A percentile compares a stretch with the other conserved stretches of the same genome.
Evolutionary conservation across 129 eudicot genomes (phyloP).

Genomic region (Gnaphalium uliginosum): DNA sequence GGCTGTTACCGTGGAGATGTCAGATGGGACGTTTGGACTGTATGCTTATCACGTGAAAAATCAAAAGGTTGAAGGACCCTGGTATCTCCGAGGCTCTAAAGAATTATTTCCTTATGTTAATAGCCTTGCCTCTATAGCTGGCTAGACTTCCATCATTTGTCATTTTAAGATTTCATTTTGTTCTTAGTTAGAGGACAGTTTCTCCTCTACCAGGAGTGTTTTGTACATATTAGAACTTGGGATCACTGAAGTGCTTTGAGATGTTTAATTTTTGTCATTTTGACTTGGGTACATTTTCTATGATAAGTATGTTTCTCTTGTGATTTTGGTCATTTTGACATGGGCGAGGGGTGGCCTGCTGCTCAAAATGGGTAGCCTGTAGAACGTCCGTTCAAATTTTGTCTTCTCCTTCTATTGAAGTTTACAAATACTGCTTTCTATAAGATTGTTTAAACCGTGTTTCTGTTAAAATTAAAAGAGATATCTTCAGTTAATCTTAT

Average conservation of each 20-base stretch:
- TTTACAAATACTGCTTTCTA: background rate
- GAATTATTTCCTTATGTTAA: conserved; percentile 54
- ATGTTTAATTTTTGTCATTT: background rate
- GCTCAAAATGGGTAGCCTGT: background rate
- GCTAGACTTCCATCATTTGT: background rate
- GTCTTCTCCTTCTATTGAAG: background rate
- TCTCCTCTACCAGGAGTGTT: conserved; percentile 5
- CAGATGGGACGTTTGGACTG: background rate
- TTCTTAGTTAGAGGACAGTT: conserved; percentile 1
- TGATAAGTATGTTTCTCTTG: background rate
- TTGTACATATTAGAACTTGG: conserved; percentile 20
- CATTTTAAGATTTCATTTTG: background rate
- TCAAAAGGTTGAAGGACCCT: conserved; percentile 21
- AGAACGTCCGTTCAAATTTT: background rate
- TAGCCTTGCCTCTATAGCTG: conserved; percentile 40
- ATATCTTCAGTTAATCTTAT: too few relatives aligned
- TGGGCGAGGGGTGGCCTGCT: background rate
- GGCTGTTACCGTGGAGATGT: conserved; percentile 16
- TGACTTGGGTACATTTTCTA: background rate
- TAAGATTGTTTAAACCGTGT: too few relatives aligned
- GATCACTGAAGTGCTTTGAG: background rate
- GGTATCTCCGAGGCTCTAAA: background rate
- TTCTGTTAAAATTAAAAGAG: too few relatives aligned
- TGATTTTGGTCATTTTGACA: background rate
- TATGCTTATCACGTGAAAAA: conserved; percentile 33